Evolutionary conservation across 2,329 filamentous ascomycete genomes (phyloP), one percentile per base, ranked within the genome.

Genomic region (Boeremia exigua): DNA sequence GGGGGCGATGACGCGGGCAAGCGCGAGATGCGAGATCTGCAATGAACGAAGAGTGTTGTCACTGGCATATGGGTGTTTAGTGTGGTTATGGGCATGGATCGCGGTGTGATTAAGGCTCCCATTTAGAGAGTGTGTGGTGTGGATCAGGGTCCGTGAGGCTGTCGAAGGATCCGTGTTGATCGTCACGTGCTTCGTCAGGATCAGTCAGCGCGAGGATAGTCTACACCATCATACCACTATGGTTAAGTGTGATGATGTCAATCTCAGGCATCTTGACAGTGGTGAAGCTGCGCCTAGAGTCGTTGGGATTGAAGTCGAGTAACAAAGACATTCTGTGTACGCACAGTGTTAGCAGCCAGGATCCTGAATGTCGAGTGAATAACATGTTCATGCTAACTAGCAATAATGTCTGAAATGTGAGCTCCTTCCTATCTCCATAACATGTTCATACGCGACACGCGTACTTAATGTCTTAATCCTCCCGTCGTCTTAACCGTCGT

Each of bases 301-400:
- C 5, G 19, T 2, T 3, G 19, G 19, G 19, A 5, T 23, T 5
- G 2, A 23, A 23, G 19, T 5, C 19, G 19, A 23, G 3, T 23
- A 23, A 2, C 5, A 23, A 23, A 2, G 5, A 5, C 19, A 23
- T 23, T 23, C 19, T 23, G 19, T 23, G 19, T 23, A 23, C 19
- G 5, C 19, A 23, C 19, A 23, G 19, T 5, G 19, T 23, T 23
- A 5, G 19, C 19, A 23, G 19, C 19, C 19, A 23, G 5, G 19
- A 23, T 23, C 19, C 5, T 23, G 8, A 11, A 5, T 23, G 19
- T 44, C 7, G 36, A 48, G 17, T 43, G 25, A 37, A 23, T 48
- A 52, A 56, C 54, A 56, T 56, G 54, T 56, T 56, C 54, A 48
- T 52, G 54, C 54, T 52, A 15, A 17, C 42, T 51, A 56, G 54